Percentiles rank a stretch among this genome's conserved stretches.
Conservation (phyloP, 2,329 filamentous ascomycete genomes). For the Talaromyces amestolkiae region DNA sequence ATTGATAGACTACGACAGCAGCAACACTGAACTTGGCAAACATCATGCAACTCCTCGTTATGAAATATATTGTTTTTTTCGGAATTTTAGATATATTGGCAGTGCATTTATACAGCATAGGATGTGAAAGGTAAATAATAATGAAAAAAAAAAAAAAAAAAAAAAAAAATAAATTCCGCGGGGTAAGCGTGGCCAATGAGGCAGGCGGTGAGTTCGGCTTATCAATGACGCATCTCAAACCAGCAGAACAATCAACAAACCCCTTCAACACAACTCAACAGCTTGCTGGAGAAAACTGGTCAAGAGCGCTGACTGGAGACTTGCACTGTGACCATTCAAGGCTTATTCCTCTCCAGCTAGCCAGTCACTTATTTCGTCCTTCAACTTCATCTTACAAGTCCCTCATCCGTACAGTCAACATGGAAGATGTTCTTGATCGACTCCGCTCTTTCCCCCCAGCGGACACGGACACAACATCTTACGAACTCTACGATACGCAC, state of each 20-base stretch:
- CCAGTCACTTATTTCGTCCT: no score
- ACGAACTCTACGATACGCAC: conserved; percentile 45
- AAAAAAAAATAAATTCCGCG: not conserved
- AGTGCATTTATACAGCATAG: not conserved
- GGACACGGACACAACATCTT: conserved; percentile 31
- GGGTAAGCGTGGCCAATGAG: not conserved
- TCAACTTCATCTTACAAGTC: not conserved
- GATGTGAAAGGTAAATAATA: not conserved
- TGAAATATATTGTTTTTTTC: not conserved
- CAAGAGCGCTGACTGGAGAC: not conserved
- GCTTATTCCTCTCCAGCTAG: not conserved
- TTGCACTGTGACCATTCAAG: not conserved
- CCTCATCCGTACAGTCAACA: conserved; percentile 13
- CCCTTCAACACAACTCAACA: not conserved
- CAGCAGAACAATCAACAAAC: not conserved
- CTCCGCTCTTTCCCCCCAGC: conserved; percentile 43
- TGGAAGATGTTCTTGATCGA: conserved; percentile 34
- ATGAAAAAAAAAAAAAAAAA: not conserved
- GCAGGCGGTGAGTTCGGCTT: conserved; percentile 16
- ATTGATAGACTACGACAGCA: not conserved
- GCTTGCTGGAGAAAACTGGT: not conserved
- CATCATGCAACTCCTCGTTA: not conserved
- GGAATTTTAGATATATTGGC: not conserved
- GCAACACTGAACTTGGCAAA: not conserved
- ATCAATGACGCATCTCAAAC: conserved; percentile 16